Evolutionary conservation across 192 early-diverging fungal species (phyloP), one percentile per base, ranked within the genome.

Genomic region (Entrophospora sp.): DNA sequence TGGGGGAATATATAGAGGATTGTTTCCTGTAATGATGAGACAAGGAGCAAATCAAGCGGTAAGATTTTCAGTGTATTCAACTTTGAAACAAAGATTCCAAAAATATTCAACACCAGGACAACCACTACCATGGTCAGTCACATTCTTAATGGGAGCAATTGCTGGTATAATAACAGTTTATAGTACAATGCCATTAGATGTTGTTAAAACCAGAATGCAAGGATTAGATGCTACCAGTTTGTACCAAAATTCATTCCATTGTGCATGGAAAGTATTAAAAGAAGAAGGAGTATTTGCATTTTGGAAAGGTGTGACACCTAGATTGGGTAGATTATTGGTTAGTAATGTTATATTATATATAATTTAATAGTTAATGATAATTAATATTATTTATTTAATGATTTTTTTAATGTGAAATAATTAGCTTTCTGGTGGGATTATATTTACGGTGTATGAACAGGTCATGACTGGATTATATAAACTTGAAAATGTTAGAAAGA

Each of bases 151-250:
- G 52, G 96, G 96, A 25, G 87, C 89, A 53, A 73, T 86, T 56
- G 94, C 94, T 0, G 96, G 94, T 12, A 89, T 86, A 53, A 82
- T 98, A 22, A 99, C 94, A 1, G 94, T 96, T 0, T 99, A 96
- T 68, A 77, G 89, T 0, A 99, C 96, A 1, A 96, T 97, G 94
- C 94, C 94, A 10, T 71, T 98, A 18, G 96, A 98, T 75, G 93
- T 94, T n/a, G 81, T 96, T 61, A 98, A 98, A 75, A 99, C 96
- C 10, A 86, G 89, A 61, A 92, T 96, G 92, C 96, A 99, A 73
- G 83, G 83, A n/a, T 72, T 88, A 9, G 77, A 89, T 34, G 92
- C 89, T 2, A 68, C 73, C 10, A 64, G 67, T 9, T 74, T 88
- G 38, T 94, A 96, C 64, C 74, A 73, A 28, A 83, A 82, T 61